A percentile compares a stretch with the other conserved stretches of the same genome.
Conservation (phyloP, 2,329 filamentous ascomycete species). For the Tolypocladium amazonense region DNA sequence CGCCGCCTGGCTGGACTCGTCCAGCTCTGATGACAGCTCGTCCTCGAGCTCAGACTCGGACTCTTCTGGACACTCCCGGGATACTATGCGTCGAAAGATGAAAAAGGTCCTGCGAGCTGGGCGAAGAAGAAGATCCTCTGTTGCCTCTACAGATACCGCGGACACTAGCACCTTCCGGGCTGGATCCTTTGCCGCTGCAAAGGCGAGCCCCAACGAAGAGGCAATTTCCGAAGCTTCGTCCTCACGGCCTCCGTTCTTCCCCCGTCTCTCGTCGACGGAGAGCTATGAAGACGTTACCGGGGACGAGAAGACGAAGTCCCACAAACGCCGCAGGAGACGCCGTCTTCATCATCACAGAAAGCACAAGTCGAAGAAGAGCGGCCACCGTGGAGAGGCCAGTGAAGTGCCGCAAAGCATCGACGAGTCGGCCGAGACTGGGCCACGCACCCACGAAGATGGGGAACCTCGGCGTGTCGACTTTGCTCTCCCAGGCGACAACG, state of each 20-base stretch:
- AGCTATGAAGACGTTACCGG: constrained; percentile 33
- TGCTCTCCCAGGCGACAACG: constrained; percentile 24
- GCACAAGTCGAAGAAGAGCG: constrained; percentile 24
- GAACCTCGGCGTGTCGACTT: constrained; percentile 51
- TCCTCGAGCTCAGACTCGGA: constrained; percentile 62
- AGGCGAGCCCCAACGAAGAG: constrained; percentile 24
- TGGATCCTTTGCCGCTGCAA: constrained; percentile 30
- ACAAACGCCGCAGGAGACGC: constrained; percentile 21
- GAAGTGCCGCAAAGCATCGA: constrained; percentile 20
- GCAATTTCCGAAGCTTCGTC: constrained; percentile 25
- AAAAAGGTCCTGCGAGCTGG: constrained; percentile 63
- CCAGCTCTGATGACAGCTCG: constrained; percentile 43
- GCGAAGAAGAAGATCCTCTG: constrained; percentile 67
- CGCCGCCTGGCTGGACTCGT: constrained; percentile 70
- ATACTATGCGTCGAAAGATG: constrained; percentile 64
- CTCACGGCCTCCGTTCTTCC: constrained; percentile 23
- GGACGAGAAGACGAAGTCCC: constrained; percentile 29
- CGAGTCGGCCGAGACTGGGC: constrained; percentile 14
- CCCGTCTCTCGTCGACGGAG: constrained; percentile 24
- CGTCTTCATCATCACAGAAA: constrained; percentile 24
- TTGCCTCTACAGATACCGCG: constrained; percentile 52
- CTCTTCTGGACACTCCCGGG: constrained; percentile 39
- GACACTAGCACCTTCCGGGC: constrained; percentile 22
- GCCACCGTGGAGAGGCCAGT: constrained; percentile 15
- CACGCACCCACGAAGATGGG: constrained; percentile 13